A percentile compares a stretch with the other conserved stretches of the same genome.
Evolutionary conservation across 2,329 filamentous ascomycete genomes (phyloP).

Genomic region (Ascomycota sp.): DNA sequence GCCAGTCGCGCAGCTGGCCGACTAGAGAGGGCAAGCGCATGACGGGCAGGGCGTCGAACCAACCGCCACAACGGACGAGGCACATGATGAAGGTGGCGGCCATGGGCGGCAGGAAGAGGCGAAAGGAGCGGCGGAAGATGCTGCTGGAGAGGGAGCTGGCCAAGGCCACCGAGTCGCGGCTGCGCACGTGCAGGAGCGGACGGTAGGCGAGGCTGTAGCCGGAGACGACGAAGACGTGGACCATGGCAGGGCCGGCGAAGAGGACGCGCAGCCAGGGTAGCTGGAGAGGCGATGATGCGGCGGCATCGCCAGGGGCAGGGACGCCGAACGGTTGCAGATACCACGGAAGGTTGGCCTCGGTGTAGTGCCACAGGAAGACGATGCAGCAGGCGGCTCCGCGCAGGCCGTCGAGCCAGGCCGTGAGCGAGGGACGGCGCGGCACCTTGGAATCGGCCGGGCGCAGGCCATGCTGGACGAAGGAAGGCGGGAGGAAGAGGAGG

Average conservation of each 20-base stretch:
- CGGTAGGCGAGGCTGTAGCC: neutral
- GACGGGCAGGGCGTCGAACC: neutral
- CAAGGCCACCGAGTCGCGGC: neutral
- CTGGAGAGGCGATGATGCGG: neutral
- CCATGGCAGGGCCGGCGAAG: neutral
- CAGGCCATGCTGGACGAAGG: neutral
- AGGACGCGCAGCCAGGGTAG: neutral
- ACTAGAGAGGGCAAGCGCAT: neutral
- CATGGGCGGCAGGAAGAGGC: neutral
- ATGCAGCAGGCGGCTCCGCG: neutral
- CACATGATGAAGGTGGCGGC: neutral
- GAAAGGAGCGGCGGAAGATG: neutral
- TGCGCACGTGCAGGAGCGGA: neutral
- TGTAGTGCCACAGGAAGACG: neutral
- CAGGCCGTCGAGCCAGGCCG: neutral
- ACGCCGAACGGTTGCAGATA: neutral
- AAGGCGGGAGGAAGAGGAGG: neutral
- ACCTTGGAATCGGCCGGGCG: neutral
- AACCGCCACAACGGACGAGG: neutral
- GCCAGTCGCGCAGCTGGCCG: neutral
- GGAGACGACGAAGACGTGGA: conserved; percentile 1
- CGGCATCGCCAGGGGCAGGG: neutral
- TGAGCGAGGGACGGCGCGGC: neutral
- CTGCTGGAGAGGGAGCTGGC: neutral
- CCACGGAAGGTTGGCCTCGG: neutral